phyloP scores from a whole-genome alignment of 208 protist genomes.

The Trichomonas tenax region DNA sequence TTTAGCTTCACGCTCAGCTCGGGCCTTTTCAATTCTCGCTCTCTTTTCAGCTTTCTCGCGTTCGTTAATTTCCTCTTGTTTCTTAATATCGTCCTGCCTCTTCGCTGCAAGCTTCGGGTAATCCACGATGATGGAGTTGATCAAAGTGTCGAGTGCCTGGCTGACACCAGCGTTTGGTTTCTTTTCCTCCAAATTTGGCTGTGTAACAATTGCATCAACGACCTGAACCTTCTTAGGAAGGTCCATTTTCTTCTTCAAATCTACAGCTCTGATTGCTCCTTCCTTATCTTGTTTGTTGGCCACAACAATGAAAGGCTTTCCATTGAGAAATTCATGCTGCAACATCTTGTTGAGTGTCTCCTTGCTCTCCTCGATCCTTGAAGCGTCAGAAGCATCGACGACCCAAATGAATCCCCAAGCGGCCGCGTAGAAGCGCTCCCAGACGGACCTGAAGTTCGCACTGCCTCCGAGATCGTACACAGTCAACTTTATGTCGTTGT shows the following conservation, averaged over 20 bases:
- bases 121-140: not conserved
- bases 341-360: not conserved
- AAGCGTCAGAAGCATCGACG: not conserved
- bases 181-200: not conserved
- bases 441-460: not conserved
- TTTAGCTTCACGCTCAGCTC: not conserved
- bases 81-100: not conserved
- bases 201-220: not conserved
- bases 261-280: not conserved
- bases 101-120: not conserved
- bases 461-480: not conserved
- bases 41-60: not conserved
- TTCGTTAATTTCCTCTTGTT: not conserved
- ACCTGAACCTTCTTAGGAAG: not conserved
- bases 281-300: not conserved
- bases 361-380: not conserved
- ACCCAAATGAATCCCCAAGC: not conserved
- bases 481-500: not conserved
- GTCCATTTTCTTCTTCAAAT: not conserved
- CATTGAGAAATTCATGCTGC: not conserved
- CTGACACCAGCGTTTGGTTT: not conserved
- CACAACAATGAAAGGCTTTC: not conserved
- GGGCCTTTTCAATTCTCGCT: not conserved
- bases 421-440: not conserved
- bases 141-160: not conserved